Evolutionary conservation across 768 basidiomycete species (phyloP).

Genomic region (Amanita rimosa): DNA sequence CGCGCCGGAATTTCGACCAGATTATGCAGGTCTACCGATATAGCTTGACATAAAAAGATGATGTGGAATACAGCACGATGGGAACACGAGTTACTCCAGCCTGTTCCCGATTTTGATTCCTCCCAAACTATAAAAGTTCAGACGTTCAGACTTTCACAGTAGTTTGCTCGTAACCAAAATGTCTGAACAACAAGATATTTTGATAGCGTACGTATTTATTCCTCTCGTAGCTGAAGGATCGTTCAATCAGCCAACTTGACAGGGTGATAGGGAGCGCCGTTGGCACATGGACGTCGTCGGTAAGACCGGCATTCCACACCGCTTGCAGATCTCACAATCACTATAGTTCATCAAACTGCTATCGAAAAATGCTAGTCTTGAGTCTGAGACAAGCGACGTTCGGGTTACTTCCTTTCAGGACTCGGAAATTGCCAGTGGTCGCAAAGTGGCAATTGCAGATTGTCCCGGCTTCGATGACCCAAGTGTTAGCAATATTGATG

Average conservation of each 20-base stretch:
- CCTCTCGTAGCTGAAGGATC: background rate
- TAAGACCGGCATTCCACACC: background rate
- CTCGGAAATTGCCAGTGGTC: background rate
- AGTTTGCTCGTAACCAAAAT: background rate
- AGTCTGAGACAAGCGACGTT: background rate
- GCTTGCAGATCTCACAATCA: background rate
- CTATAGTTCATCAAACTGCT: background rate
- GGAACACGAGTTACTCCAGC: no score
- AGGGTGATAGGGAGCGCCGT: background rate
- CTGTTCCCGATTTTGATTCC: no score
- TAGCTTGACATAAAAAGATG: no score
- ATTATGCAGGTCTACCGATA: no score
- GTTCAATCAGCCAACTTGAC: background rate
- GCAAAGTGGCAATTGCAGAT: conserved; percentile 23
- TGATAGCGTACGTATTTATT: background rate
- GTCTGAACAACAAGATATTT: background rate
- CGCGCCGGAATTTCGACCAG: no score
- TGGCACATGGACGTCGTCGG: background rate
- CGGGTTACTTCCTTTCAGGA: background rate
- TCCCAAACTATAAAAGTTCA: no score
- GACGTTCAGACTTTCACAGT: background rate
- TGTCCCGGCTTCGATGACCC: conserved; percentile 36
- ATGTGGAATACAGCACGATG: no score
- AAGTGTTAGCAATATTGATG: background rate
- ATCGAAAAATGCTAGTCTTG: background rate